Evolutionary conservation across 306 rosid genomes (phyloP).

Genomic region (Fragaria iinumae): DNA sequence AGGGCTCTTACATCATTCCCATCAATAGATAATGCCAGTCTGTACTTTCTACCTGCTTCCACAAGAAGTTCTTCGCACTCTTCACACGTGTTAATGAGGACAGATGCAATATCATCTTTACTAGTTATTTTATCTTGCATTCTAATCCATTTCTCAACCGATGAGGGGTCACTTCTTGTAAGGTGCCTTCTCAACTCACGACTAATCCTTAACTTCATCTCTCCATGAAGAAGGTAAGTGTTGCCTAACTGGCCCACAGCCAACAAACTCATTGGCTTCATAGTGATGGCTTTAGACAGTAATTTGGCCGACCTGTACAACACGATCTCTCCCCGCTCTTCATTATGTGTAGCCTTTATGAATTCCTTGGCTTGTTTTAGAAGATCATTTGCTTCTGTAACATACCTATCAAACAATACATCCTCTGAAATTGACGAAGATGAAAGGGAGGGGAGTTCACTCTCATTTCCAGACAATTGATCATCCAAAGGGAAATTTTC

Average conservation of each 20-base stretch:
- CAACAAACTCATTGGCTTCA: slow-evolving; percentile 91
- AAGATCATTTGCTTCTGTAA: slow-evolving; percentile 73
- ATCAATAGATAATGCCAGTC: slow-evolving; percentile 87
- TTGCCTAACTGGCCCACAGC: slow-evolving; percentile 93
- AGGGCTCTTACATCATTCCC: slow-evolving; percentile 74
- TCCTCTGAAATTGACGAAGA: slow-evolving; percentile 66
- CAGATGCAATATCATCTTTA: slow-evolving; percentile 57
- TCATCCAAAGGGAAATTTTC: slow-evolving; percentile 26
- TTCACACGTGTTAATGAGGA: slow-evolving; percentile 73
- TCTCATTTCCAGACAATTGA: slow-evolving; percentile 40
- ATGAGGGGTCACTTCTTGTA: slow-evolving; percentile 39
- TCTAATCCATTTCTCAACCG: slow-evolving; percentile 47
- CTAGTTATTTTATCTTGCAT: slow-evolving; percentile 41
- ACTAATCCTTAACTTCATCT: slow-evolving; percentile 75
- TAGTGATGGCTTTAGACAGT: slow-evolving; percentile 68
- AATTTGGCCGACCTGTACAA: slow-evolving; percentile 65
- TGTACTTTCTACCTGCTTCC: slow-evolving; percentile 91
- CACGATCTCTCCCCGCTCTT: slow-evolving; percentile 66
- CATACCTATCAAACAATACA: slow-evolving; percentile 61
- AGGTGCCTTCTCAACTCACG: slow-evolving; percentile 73
- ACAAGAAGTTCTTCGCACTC: slow-evolving; percentile 89
- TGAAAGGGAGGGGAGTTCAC: slow-evolving; percentile 40
- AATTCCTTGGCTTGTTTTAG: slow-evolving; percentile 69
- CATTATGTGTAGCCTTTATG: slow-evolving; percentile 47
- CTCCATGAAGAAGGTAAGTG: slow-evolving; percentile 95